phyloP scores from a whole-genome alignment of 2,329 filamentous ascomycete species.

The Penicillium hesseltinei region DNA sequence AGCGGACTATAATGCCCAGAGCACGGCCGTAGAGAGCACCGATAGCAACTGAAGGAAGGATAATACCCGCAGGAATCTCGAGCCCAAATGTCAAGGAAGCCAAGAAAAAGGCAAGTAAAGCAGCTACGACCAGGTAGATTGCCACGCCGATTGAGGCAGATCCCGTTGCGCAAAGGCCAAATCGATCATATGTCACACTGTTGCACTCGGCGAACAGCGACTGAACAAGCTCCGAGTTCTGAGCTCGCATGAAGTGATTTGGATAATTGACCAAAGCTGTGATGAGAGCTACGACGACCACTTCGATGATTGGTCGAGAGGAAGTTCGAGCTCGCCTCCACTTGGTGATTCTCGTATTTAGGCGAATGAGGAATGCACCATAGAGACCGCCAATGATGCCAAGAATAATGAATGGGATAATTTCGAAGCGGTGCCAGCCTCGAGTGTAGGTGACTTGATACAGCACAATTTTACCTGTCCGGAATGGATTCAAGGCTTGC shows the following conservation, averaged over 20 bases:
- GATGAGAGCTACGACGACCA: slow-evolving; percentile 72
- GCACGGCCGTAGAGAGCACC: slow-evolving; percentile 87
- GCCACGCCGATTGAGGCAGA: slow-evolving; percentile 80
- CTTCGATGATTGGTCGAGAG: slow-evolving; percentile 74
- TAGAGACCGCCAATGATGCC: slow-evolving; percentile 91
- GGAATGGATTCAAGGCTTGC: slow-evolving; percentile 89
- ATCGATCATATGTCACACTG: slow-evolving; percentile 75
- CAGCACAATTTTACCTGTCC: slow-evolving; percentile 90
- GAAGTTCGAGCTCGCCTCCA: slow-evolving; percentile 73
- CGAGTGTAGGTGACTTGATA: slow-evolving; percentile 93
- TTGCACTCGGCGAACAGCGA: slow-evolving; percentile 90
- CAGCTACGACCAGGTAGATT: slow-evolving; percentile 76
- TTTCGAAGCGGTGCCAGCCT: slow-evolving; percentile 91
- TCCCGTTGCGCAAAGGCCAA: slow-evolving; percentile 86
- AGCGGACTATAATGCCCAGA: slow-evolving; percentile 83
- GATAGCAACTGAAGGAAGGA: slow-evolving; percentile 93
- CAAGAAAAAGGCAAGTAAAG: slow-evolving; percentile 79
- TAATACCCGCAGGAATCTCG: slow-evolving; percentile 91
- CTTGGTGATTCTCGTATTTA: slow-evolving; percentile 81
- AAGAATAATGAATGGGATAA: slow-evolving; percentile 81
- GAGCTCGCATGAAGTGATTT: slow-evolving; percentile 92
- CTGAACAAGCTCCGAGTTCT: slow-evolving; percentile 86
- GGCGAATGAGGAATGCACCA: slow-evolving; percentile 88
- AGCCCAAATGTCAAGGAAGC: slow-evolving; percentile 88
- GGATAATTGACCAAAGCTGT: slow-evolving; percentile 92